Evolutionary conservation across 75 land plant genomes (phyloP).

Genomic region (Cryptomeria japonica): DNA sequence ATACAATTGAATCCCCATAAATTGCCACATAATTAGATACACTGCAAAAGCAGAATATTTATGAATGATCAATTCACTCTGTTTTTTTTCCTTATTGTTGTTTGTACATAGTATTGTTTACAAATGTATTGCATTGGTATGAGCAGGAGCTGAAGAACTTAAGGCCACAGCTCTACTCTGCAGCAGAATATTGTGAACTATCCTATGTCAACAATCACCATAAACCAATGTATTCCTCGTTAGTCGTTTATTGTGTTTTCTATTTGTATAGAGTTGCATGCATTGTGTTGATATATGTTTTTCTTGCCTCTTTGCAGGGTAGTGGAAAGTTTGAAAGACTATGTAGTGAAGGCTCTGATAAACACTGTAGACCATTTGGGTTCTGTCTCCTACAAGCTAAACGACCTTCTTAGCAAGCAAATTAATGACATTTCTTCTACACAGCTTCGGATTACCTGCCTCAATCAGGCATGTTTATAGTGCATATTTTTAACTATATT

Average conservation of each 20-base stretch:
- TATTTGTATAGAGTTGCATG: neutral
- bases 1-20: too few species aligned
- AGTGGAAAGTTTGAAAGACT: conserved; percentile 80
- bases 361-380: conserved; percentile 92
- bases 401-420: conserved; percentile 61
- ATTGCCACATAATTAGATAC: too few species aligned
- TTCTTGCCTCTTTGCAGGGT: conserved; percentile 50
- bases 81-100: neutral
- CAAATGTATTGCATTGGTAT: neutral
- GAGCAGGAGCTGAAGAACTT: conserved; percentile 77
- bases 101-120: neutral
- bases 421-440: conserved; percentile 47
- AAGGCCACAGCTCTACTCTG: conserved; percentile 73
- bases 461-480: conserved; percentile 65
- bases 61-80: neutral
- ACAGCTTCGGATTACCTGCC: conserved; percentile 59
- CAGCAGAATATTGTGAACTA: conserved; percentile 83
- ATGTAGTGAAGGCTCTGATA: conserved; percentile 77
- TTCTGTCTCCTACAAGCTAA: conserved; percentile 65
- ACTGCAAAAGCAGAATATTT: too few species aligned
- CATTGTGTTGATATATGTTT: neutral
- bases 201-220: conserved; percentile 64
- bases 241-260: neutral
- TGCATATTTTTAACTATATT: neutral
- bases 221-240: conserved; percentile 39